Evolutionary conservation across 2,329 filamentous ascomycete species (phyloP), one percentile per base, ranked within the genome.

Genomic region (Westerdykella sp.): DNA sequence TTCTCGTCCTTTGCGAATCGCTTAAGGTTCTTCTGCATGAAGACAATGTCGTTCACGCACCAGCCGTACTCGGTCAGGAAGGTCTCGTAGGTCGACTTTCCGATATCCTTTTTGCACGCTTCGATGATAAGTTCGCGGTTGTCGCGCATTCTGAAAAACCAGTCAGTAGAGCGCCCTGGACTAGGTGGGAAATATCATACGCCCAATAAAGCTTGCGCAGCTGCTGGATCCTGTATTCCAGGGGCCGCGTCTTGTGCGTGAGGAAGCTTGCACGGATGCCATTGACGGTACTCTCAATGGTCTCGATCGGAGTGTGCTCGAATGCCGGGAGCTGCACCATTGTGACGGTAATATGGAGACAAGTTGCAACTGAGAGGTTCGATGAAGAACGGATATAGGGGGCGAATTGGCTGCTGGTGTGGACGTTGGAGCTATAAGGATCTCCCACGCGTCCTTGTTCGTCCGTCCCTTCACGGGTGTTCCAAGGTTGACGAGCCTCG

Each of bases 121-220:
- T 87, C 85, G 53, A 80, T 63, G 48, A 97, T 76, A 55, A 84
- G 78, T 37, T 80, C 73, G 44, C 82, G 77, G 64, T 87, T 83
- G 73, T 97, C 91, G 52, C 81, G 81, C 54, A 96, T 67, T 6
- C 73, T 76, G 42, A 43, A 15, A 44, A 34, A 37, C 15, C 50
- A 54, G 37, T 56, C 45, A 37, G n/a, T 38, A 41, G 16, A 39
- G 32, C 25, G 10, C 25, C 10, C 14, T 22, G 25, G 13, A 39
- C 3, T 7, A 31, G 18, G 21, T 16, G 12, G 5, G n/a, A 14
- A 11, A n/a, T 34, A n/a, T 37, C 68, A 68, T 54, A 76, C 73
- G 79, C 89, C 93, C 93, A 97, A 74, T 95, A 97, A 44, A 97
- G 82, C 76, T 89, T 91, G 56, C 90, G 85, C 48, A 98, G 80